A percentile compares a stretch with the other conserved stretches of the same genome.
phyloP scores from a whole-genome alignment of 495 filamentous ascomycete species.

The Neurospora sp. region DNA sequence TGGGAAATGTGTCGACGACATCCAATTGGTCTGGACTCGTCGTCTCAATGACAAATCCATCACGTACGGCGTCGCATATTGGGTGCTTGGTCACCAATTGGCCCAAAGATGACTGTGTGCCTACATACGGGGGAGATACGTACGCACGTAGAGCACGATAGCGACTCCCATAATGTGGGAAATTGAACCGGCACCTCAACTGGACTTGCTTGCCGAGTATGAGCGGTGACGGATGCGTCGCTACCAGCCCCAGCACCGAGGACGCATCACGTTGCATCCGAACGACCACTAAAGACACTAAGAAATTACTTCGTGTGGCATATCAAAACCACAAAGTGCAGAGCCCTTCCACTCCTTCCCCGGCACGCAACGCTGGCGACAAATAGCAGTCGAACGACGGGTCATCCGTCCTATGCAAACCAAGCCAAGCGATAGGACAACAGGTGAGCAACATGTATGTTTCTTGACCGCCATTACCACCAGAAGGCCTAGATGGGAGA shows the following conservation, averaged over 20 bases:
- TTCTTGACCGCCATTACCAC: not conserved
- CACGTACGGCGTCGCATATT: not conserved
- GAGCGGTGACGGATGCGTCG: slow-evolving; percentile 14
- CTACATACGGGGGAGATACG: not conserved
- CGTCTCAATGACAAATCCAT: not conserved
- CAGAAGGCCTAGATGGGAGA: not conserved
- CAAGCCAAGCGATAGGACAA: not conserved
- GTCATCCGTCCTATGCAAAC: not conserved
- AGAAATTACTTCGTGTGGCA: slow-evolving; percentile 1
- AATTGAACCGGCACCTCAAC: not conserved
- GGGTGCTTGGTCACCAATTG: not conserved
- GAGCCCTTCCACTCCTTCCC: not conserved
- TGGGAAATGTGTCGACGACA: not conserved
- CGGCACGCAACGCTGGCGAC: not conserved
- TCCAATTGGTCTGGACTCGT: not conserved
- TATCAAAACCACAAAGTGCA: slow-evolving; percentile 1
- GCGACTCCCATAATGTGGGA: not conserved
- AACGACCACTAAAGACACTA: not conserved
- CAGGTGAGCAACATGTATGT: not conserved
- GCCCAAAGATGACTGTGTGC: not conserved
- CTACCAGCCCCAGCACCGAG: slow-evolving; percentile 5
- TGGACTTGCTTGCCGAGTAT: slow-evolving; percentile 7
- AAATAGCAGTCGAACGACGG: not conserved
- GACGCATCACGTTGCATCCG: slow-evolving; percentile 17
- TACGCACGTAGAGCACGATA: not conserved